Percentiles rank a stretch among this genome's conserved stretches.
Evolutionary conservation across 2,329 filamentous ascomycete species (phyloP).

Genomic region (Colletotrichum abscissum): DNA sequence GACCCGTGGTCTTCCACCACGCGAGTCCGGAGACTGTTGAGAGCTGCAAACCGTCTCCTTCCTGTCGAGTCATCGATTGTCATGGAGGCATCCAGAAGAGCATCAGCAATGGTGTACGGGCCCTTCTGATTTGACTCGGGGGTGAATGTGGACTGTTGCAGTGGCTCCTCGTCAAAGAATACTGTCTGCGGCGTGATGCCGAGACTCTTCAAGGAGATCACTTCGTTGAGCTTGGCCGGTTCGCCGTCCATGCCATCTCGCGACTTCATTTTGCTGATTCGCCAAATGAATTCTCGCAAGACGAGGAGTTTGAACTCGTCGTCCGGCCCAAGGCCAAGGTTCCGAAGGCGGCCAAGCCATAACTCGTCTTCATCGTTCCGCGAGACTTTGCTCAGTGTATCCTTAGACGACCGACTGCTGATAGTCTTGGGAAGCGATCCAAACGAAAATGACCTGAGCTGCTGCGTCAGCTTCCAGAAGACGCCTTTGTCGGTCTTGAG

Average conservation of each 20-base stretch:
- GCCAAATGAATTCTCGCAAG: conserved; percentile 91
- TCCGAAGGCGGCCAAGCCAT: conserved; percentile 88
- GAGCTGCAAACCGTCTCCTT: conserved; percentile 61
- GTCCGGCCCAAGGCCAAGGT: conserved; percentile 82
- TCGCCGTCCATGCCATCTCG: conserved; percentile 57
- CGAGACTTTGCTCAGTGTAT: conserved; percentile 71
- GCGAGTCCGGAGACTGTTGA: conserved; percentile 51
- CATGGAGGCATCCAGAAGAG: conserved; percentile 90
- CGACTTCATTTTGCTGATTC: conserved; percentile 78
- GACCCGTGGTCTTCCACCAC: conserved; percentile 40
- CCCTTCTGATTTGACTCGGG: conserved; percentile 51
- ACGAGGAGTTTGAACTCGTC: conserved; percentile 92
- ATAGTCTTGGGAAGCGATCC: conserved; percentile 66
- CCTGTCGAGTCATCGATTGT: conserved; percentile 79
- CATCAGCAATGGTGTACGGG: conserved; percentile 87
- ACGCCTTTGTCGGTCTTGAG: conserved; percentile 81
- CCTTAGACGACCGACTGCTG: conserved; percentile 66
- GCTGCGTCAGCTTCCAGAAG: conserved; percentile 86
- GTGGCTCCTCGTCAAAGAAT: conserved; percentile 84
- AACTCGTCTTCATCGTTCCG: conserved; percentile 95
- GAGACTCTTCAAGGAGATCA: conserved; percentile 80
- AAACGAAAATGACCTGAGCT: conserved; percentile 73
- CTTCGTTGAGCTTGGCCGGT: conserved; percentile 68
- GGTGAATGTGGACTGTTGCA: conserved; percentile 53
- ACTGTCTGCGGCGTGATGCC: conserved; percentile 88